Conservation (phyloP, 192 early-diverging fungal species). For the Rhizophagus sp. region DNA sequence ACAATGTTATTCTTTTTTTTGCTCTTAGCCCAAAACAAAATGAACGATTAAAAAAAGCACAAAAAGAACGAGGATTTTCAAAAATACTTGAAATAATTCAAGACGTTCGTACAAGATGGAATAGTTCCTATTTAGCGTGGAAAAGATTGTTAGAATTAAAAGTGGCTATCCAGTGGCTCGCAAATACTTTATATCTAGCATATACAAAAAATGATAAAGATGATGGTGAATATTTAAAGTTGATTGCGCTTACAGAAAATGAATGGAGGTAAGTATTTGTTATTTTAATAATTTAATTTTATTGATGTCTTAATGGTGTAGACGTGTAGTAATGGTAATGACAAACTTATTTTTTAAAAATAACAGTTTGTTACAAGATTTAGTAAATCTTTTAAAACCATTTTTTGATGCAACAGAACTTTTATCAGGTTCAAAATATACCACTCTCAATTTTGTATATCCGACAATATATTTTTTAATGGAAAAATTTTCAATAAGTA, state of each 20-base stretch:
- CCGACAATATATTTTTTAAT: too few relatives aligned
- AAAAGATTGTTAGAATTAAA: not conserved
- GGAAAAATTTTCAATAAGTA: too few relatives aligned
- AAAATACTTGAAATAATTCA: conserved; percentile 3
- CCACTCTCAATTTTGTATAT: too few relatives aligned
- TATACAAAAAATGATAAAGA: not conserved
- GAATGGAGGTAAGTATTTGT: not conserved
- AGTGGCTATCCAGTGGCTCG: not conserved
- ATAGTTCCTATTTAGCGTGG: not conserved
- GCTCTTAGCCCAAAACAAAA: not conserved
- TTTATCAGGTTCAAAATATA: too few relatives aligned
- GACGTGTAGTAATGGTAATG: too few relatives aligned
- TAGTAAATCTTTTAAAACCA: too few relatives aligned
- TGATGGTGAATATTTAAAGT: not conserved
- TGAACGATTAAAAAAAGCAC: not conserved
- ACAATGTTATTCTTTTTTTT: conserved; percentile 1
- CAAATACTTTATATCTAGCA: not conserved
- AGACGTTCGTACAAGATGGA: not conserved
- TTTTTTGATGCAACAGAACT: too few relatives aligned
- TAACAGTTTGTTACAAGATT: not conserved
- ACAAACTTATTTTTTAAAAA: not conserved
- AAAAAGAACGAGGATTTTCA: not conserved
- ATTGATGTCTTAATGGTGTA: too few relatives aligned
- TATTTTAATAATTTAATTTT: not conserved
- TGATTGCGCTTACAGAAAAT: not conserved